Percentiles rank a stretch among this genome's conserved stretches.
Evolutionary conservation across 495 filamentous ascomycete genomes (phyloP).

Genomic region (Ascodesmis nigricans): DNA sequence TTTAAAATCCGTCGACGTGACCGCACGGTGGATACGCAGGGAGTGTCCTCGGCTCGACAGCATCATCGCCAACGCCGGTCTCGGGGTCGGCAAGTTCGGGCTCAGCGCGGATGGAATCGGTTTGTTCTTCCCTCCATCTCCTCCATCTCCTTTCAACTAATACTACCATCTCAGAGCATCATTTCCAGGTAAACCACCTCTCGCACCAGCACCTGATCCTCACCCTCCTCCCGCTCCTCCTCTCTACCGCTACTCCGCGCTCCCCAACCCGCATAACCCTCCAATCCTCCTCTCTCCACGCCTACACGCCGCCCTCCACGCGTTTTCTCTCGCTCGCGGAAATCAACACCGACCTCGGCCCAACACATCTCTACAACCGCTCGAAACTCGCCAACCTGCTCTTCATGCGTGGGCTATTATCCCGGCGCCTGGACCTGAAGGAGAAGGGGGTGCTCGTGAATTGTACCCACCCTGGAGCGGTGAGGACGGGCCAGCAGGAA

Average conservation of each 20-base stretch:
- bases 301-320: constrained; percentile 25
- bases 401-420: constrained; percentile 24
- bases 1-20: constrained; percentile 24
- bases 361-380: constrained; percentile 31
- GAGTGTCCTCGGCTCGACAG: constrained; percentile 24
- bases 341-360: constrained; percentile 33
- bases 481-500: constrained; percentile 29
- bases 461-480: constrained; percentile 30
- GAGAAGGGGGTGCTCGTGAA: constrained; percentile 24
- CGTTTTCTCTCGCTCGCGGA: constrained; percentile 30
- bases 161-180: constrained; percentile 22
- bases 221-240: constrained; percentile 24
- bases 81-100: constrained; percentile 23
- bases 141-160: not conserved
- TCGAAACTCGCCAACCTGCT: constrained; percentile 35
- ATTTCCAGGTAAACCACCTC: constrained; percentile 25
- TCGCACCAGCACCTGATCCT: constrained; percentile 25
- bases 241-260: constrained; percentile 21
- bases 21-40: constrained; percentile 23
- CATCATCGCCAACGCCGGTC: constrained; percentile 25
- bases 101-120: constrained; percentile 22
- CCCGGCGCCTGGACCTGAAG: constrained; percentile 21
- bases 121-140: constrained; percentile 1
- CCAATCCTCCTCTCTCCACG: constrained; percentile 35
- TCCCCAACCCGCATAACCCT: constrained; percentile 27